These are phyloP conservation scores for Fusarium sororula DNA, from an alignment of 2,329 filamentous ascomycete species.

Conservation along the genomic window DNA sequence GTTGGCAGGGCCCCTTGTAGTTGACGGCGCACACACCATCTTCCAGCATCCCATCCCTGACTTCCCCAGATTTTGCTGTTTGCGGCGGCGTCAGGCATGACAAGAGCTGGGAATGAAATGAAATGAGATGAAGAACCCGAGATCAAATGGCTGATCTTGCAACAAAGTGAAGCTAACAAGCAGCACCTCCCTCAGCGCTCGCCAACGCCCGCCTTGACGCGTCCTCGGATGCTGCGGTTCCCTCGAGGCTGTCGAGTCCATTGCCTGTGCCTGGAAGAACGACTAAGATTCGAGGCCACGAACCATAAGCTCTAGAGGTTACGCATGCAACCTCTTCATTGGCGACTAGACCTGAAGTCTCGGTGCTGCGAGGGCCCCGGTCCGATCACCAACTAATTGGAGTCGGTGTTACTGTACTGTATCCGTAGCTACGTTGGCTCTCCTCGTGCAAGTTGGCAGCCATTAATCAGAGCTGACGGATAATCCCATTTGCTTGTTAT, in stretches of 20 bases:
- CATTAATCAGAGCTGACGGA: slow-evolving; percentile 31
- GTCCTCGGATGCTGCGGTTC: slow-evolving; percentile 30
- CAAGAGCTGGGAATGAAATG: slow-evolving; percentile 27
- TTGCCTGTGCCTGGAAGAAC: slow-evolving; percentile 26
- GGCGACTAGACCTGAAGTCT: slow-evolving; percentile 16
- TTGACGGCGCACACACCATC: slow-evolving; percentile 45
- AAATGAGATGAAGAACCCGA: slow-evolving; percentile 21
- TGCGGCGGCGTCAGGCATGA: slow-evolving; percentile 23
- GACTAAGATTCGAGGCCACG: slow-evolving; percentile 31
- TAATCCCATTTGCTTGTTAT: slow-evolving; percentile 12
- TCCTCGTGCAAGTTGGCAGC: not conserved
- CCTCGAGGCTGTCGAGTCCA: slow-evolving; percentile 8
- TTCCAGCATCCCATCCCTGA: slow-evolving; percentile 43
- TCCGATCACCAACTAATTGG: slow-evolving; percentile 29
- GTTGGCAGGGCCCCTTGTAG: slow-evolving; percentile 38
- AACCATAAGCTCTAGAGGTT: slow-evolving; percentile 31
- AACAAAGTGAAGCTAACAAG: slow-evolving; percentile 9
- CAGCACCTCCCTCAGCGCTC: slow-evolving; percentile 10
- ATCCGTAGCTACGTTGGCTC: not conserved
- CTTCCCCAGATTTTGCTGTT: slow-evolving; percentile 47
- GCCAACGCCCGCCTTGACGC: slow-evolving; percentile 20
- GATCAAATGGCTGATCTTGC: slow-evolving; percentile 19
- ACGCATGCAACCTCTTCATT: slow-evolving; percentile 19
- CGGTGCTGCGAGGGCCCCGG: slow-evolving; percentile 23
- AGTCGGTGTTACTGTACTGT: not conserved